These are phyloP conservation scores for Zelonia costaricensis DNA, from an alignment of 208 protist species.

Conservation along the genomic window DNA sequence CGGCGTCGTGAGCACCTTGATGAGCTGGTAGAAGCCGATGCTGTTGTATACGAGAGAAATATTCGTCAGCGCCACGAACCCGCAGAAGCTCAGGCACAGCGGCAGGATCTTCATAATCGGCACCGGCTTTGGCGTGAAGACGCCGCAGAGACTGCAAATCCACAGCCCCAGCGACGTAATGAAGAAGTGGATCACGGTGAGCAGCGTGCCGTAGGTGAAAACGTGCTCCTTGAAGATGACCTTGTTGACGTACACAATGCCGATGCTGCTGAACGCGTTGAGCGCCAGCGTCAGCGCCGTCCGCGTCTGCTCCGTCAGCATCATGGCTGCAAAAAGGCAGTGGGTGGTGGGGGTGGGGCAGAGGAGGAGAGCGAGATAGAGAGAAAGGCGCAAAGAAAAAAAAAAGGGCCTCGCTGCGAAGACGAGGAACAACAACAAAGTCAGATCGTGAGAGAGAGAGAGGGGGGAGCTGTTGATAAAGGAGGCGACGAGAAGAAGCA, in stretches of 20 bases:
- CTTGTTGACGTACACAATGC: slow-evolving; percentile 77
- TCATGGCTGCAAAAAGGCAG: neutral
- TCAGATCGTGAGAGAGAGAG: neutral
- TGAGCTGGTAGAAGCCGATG: slow-evolving; percentile 91
- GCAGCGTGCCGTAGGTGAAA: slow-evolving; percentile 57
- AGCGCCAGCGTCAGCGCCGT: slow-evolving; percentile 47
- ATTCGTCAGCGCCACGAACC: slow-evolving; percentile 90
- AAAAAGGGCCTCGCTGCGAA: neutral
- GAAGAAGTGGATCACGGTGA: slow-evolving; percentile 76
- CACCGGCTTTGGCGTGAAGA: slow-evolving; percentile 63
- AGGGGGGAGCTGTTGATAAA: too few species aligned
- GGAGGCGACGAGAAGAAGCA: too few species aligned
- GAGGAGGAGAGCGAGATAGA: neutral
- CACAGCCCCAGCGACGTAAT: slow-evolving; percentile 58
- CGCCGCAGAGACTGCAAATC: slow-evolving; percentile 37
- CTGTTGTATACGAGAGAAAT: slow-evolving; percentile 87
- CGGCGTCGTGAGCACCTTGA: slow-evolving; percentile 79
- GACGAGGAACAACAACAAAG: neutral
- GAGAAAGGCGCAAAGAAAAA: neutral
- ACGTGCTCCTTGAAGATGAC: slow-evolving; percentile 51
- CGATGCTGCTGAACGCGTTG: slow-evolving; percentile 59
- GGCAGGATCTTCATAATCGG: slow-evolving; percentile 58
- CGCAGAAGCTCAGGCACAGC: slow-evolving; percentile 79
- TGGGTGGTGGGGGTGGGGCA: neutral
- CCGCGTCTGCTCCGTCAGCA: slow-evolving; percentile 10